A percentile compares a stretch with the other conserved stretches of the same genome.
phyloP scores from a whole-genome alignment of 192 early-diverging fungal species.

The Phycomyces blakesleeanus region DNA sequence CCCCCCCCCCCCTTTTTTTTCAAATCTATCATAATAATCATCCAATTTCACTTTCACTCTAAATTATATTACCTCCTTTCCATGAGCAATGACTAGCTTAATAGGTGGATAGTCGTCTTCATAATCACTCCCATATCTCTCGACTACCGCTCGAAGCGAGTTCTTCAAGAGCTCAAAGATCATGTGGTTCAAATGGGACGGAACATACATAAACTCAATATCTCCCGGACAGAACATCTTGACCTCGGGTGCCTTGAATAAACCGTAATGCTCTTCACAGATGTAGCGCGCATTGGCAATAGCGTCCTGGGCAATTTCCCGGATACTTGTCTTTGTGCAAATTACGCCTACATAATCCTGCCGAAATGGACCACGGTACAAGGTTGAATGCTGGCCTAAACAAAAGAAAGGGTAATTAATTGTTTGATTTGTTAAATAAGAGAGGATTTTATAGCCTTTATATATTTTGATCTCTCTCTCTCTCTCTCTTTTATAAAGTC shows the following conservation, averaged over 20 bases:
- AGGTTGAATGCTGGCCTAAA: constrained; percentile 69
- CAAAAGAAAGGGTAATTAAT: background rate
- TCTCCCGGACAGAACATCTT: constrained; percentile 68
- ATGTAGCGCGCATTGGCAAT: constrained; percentile 87
- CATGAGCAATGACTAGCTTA: constrained; percentile 85
- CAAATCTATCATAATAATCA: too few relatives aligned
- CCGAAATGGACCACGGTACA: constrained; percentile 59
- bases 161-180: constrained; percentile 98
- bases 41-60: too few relatives aligned
- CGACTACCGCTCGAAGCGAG: constrained; percentile 91
- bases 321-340: constrained; percentile 81
- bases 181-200: constrained; percentile 94
- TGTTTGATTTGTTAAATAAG: too few relatives aligned
- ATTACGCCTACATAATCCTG: constrained; percentile 91
- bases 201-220: constrained; percentile 94
- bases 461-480: too few relatives aligned
- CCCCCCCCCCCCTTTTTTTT: too few relatives aligned
- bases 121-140: constrained; percentile 78
- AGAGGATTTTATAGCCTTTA: too few relatives aligned
- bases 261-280: constrained; percentile 86
- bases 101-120: constrained; percentile 88
- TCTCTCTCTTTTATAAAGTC: background rate
- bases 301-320: constrained; percentile 81
- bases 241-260: constrained; percentile 79
- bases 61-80: constrained; percentile 53